These are phyloP conservation scores for Rhododendron williamsianum DNA, from an alignment of 148 eudicot species.

Conservation along the genomic window DNA sequence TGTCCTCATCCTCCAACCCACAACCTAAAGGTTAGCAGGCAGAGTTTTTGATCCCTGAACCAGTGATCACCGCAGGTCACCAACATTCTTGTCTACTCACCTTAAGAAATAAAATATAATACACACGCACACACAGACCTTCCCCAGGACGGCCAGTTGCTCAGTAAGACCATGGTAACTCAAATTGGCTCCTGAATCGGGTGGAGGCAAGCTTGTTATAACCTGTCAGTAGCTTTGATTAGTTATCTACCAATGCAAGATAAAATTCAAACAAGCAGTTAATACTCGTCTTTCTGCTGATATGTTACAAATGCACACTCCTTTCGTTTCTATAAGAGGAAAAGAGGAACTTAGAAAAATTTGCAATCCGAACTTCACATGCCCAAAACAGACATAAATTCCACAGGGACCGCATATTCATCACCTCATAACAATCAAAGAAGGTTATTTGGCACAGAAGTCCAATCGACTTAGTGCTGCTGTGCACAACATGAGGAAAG, in stretches of 20 bases:
- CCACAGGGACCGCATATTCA: background rate
- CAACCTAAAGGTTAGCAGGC: slow-evolving; percentile 30
- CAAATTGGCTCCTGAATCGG: slow-evolving; percentile 23
- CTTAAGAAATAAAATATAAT: too few species aligned
- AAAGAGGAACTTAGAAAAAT: background rate
- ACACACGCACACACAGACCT: too few species aligned
- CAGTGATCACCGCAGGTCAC: background rate
- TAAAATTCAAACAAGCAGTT: background rate
- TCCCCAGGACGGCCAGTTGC: too few species aligned
- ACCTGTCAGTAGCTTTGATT: slow-evolving; percentile 30
- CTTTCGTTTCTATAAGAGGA: background rate
- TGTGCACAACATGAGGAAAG: too few species aligned
- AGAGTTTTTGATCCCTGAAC: slow-evolving; percentile 53
- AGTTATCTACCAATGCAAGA: background rate
- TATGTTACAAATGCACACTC: background rate
- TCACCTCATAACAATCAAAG: background rate
- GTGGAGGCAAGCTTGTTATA: slow-evolving; percentile 85
- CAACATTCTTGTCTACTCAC: too few species aligned
- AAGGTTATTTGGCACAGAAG: too few species aligned
- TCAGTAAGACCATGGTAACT: too few species aligned
- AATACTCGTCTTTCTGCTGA: background rate
- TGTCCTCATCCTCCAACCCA: background rate
- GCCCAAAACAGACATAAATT: background rate
- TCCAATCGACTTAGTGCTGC: too few species aligned
- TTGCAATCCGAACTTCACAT: background rate